Base-by-base conservation (phyloP, 2,329 filamentous ascomycete species). In the Colletotrichum spinosum region DNA sequence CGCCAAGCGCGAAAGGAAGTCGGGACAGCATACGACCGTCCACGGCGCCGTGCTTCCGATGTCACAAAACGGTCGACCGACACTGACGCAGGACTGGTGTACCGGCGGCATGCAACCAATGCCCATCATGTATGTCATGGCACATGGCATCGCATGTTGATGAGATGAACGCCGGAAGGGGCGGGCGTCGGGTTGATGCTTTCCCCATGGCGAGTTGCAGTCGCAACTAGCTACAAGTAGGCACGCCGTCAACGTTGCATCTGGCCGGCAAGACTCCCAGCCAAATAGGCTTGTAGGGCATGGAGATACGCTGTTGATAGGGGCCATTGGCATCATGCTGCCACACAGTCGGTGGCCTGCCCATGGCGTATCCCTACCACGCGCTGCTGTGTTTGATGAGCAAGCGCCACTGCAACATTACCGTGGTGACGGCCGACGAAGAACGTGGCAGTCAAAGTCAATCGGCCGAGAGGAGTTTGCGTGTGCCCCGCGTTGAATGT, bases 101-200 rank as follows among this genome's bases (percentile, higher is more conserved):
- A 33, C 50, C 57, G 34, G 45, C 52, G 35, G 35, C 37, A 62
- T 65, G 60, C 54, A 55, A 13, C 13, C 52, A 46, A 54, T 41
- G 37, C 33, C 49, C 64, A 41, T 65, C 60, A 67, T 67, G 64
- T 67, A 50, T 45, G 64, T 64, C 64, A 67, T 65, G 39, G 64
- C 48, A 54, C 53, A 52, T 57, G 34, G 51, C 56, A 55, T 60
- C 55, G 17, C 53, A 50, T 56, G 13, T 35, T 49, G 51, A 62
- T 66, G 59, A 58, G 63, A 66, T 39, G 59, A 54, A 57, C 58
- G 45, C 38, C 25, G 10, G 34, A 34, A 55, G 17, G 46, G 49
- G 15, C 61, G 46, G 41, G 45, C 52, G 15, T 50, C 54, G 17
- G 15, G n/a, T 11, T 48, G 12, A 33, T 33, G 35, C 34, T 38